A percentile compares a stretch with the other conserved stretches of the same genome.
Evolutionary conservation across 495 filamentous ascomycete species (phyloP).

Genomic region (Penicillium maclennaniae): DNA sequence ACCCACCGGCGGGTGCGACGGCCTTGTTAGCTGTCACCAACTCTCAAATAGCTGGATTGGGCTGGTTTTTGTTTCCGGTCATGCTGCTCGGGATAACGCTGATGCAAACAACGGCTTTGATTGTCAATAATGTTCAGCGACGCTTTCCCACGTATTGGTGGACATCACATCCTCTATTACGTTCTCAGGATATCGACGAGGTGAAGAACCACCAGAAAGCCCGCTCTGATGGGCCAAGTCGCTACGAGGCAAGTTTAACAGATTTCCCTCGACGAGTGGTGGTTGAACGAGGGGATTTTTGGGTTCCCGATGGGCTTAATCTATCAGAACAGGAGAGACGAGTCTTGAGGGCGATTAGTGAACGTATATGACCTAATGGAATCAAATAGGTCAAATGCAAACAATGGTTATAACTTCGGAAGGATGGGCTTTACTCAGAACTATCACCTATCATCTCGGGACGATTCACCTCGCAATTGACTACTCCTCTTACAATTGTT

Average conservation of each 20-base stretch:
- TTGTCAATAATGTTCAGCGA: conserved; percentile 75
- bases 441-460: too few species aligned
- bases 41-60: conserved; percentile 47
- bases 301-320: conserved; percentile 33
- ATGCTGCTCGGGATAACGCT: conserved; percentile 61
- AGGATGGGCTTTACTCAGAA: too few species aligned
- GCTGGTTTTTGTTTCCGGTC: conserved; percentile 70
- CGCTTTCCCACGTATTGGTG: conserved; percentile 78
- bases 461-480: too few species aligned
- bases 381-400: neutral
- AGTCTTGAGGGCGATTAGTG: conserved; percentile 30
- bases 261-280: conserved; percentile 30
- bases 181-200: conserved; percentile 25
- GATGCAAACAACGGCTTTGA: conserved; percentile 61
- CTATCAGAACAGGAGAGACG: conserved; percentile 31
- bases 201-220: conserved; percentile 22
- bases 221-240: conserved; percentile 11
- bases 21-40: conserved; percentile 73
- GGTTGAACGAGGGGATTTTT: conserved; percentile 27
- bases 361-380: conserved; percentile 25
- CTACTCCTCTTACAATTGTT: too few species aligned
- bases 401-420: too few species aligned
- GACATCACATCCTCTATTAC: conserved; percentile 34
- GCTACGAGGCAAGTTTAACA: conserved; percentile 27
- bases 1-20: conserved; percentile 87